Conservation (phyloP, 495 filamentous ascomycete genomes). For the Trypethelium eluteriae region DNA sequence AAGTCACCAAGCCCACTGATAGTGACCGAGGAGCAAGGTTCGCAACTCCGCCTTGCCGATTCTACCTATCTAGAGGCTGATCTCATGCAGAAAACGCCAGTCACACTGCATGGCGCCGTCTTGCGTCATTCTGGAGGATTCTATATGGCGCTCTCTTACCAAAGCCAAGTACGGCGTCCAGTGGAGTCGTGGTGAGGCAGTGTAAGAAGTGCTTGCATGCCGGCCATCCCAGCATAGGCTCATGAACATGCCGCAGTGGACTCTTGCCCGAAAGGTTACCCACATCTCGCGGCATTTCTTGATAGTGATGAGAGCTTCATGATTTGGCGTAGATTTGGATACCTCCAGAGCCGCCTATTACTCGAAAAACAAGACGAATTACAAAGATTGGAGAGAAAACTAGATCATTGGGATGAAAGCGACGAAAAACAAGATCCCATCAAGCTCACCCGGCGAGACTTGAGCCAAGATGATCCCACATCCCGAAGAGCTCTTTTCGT, state of each 20-base stretch:
- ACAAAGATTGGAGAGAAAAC: constrained; percentile 23
- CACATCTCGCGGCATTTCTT: constrained; percentile 27
- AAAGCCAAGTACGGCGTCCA: no score
- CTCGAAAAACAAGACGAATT: constrained; percentile 31
- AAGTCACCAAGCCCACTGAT: not conserved
- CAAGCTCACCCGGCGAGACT: not conserved
- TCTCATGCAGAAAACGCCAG: not conserved
- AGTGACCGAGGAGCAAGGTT: not conserved
- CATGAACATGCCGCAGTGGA: not conserved
- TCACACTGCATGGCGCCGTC: not conserved
- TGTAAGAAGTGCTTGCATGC: not conserved
- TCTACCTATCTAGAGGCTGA: not conserved
- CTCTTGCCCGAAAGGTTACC: constrained; percentile 22
- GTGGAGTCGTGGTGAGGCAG: not conserved
- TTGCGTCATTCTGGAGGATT: not conserved
- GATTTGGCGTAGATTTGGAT: constrained; percentile 32
- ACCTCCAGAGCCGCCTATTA: constrained; percentile 28
- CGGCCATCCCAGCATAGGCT: not conserved
- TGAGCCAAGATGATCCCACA: not conserved
- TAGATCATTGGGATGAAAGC: constrained; percentile 23
- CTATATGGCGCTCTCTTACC: no score
- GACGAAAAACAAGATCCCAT: not conserved
- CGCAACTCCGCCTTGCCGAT: not conserved
- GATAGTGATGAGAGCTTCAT: constrained; percentile 33
- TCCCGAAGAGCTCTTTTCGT: not conserved